Evolutionary conservation across 1,139 yeast species (phyloP), one percentile per base, ranked within the genome.

Genomic region (Yamadazyma sp.): DNA sequence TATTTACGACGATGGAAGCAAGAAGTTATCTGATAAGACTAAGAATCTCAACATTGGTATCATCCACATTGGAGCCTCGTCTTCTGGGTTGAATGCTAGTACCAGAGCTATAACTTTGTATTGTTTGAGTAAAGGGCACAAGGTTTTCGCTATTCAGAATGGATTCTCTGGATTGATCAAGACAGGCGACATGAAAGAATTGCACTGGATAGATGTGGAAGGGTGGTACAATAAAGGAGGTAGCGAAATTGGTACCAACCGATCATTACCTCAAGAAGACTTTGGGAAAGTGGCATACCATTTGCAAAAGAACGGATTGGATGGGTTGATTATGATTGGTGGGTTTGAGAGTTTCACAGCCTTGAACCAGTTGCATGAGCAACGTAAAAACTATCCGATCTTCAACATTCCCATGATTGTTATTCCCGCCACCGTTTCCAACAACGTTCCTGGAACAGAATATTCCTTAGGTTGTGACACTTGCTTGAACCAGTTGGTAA

Each of bases 51-150:
- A 77, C 46, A 78, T 90, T 51, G 98, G 95, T 43, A 78, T 92
- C 41, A 74, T 92, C 47, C 89, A 89, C 54, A 85, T 90, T 41
- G 98, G 98, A 48, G 98, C 98, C 1, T 96, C 98, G 28, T 94
- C 97, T 12, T 95, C 96, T 46, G 97, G 96, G 41, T 81, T 92
- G 74, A 92, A 92, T 67, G 84, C 95, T 42, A 95, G 96, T 13
- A 84, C 92, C 1, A 79, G 95, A 48, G 92, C 97, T 4, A 88
- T 90, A 55, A 94, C 95, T 3, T 78, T 90, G 16, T 89, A 89
- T 68, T 87, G 96, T 67, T 73, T 89, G 68, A 83, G 96, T 12
- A 78, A 81, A 47, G 98, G 98, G 31, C 97, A 92, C 69, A 78
- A 75, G 38, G 85, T 94, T 26, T 84, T 76, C 52, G 97, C 95